Evolutionary conservation across 1,139 yeast genomes (phyloP), one percentile per base, ranked within the genome.

Genomic region (Arxiozyma telluris): DNA sequence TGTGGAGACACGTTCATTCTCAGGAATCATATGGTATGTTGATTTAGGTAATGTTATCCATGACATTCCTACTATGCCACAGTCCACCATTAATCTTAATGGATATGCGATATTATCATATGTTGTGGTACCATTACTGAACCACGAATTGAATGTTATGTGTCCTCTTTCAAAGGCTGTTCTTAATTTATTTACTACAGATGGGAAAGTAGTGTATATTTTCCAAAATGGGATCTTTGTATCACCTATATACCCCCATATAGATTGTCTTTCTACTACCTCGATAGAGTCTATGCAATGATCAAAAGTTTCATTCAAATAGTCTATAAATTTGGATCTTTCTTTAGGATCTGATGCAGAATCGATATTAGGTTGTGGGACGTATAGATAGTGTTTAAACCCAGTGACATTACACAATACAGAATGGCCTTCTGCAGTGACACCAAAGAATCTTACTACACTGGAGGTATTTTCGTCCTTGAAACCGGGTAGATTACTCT

Each of bases 21-120:
- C 59, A 0, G 72, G 65, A 7, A 81, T 76, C 55, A 84, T 55
- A 1, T 65, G 62, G 67, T 90, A 94, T 61, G 80, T 85, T 0
- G 83, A 82, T 54, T 77, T 80, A 0, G 98, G 98, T 25, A 93
- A 76, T 0, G 96, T 87, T 47, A 94, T 77, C 99, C 99, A 94
- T 27, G 96, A 87, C 98, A 94, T 93, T 49, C 99, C 99, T 0
- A 93, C 87, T 57, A 87, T 84, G 52, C 84, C 81, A 69, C 96
- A 84, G 71, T 94, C 99, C 52, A 93, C 82, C 96, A 94, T 90
- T 68, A 91, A 75, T 61, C 98, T 76, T 57, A 94, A 71, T 50
- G 89, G 76, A 68, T 86, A 94, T 55, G 90, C 89, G 59, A 94
- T 82, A 66, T 93, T 94, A 69, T 94, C 99, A 67, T 84, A 94